Percentiles rank a stretch among this genome's conserved stretches.
phyloP scores from a whole-genome alignment of 1,139 yeast species.

The Yarrowia galli region DNA sequence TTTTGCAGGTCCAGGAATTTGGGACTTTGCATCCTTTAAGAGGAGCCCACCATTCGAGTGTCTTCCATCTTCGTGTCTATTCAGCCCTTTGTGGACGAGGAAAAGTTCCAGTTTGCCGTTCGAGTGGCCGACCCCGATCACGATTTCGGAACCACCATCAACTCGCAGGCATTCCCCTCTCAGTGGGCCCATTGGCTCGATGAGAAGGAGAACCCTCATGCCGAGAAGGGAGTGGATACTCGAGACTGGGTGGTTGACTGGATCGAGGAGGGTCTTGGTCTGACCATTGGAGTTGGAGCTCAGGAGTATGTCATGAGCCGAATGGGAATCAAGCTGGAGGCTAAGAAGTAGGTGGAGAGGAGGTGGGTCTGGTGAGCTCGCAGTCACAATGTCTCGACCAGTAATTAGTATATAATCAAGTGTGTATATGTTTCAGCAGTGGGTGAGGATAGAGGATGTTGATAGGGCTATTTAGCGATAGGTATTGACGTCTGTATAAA shows the following conservation, averaged over 20 bases:
- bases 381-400: not conserved
- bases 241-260: conserved; percentile 95
- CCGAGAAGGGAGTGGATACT: conserved; percentile 72
- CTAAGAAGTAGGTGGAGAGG: not conserved
- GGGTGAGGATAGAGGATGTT: no score
- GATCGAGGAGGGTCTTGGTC: conserved; percentile 82
- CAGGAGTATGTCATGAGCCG: conserved; percentile 90
- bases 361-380: not conserved
- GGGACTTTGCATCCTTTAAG: no score
- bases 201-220: conserved; percentile 45
- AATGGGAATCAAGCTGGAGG: conserved; percentile 64
- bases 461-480: no score
- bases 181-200: conserved; percentile 91
- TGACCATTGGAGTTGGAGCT: conserved; percentile 84
- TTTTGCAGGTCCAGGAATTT: no score
- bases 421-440: not conserved
- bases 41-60: conserved; percentile 49
- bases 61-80: conserved; percentile 82
- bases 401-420: not conserved
- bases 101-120: conserved; percentile 68
- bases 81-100: conserved; percentile 61
- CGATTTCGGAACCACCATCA: conserved; percentile 71
- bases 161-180: conserved; percentile 88
- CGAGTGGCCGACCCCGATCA: conserved; percentile 81
- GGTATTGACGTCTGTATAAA: no score